Conservation (phyloP, 163 green algal genomes). For the Chloromonas sp. region DNA sequence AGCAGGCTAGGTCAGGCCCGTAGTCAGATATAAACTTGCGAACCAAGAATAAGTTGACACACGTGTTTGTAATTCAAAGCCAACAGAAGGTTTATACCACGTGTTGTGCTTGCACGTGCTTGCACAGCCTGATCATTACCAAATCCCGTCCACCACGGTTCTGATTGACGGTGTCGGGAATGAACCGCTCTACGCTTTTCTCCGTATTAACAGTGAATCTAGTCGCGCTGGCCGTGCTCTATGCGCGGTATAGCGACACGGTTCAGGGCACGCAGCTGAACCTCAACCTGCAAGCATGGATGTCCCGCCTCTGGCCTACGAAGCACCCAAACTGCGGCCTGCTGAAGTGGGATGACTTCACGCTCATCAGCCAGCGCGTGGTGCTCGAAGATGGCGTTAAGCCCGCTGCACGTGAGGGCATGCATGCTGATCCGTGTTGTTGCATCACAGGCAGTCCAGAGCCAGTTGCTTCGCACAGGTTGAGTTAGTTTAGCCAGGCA, state of each 20-base stretch:
- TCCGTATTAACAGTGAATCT: background rate
- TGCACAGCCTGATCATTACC: too few species aligned
- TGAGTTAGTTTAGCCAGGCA: background rate
- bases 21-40: too few species aligned
- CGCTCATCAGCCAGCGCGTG: slow-evolving; percentile 39
- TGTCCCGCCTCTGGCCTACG: slow-evolving; percentile 1
- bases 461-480: background rate
- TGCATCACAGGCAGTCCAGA: background rate
- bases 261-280: background rate
- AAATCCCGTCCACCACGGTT: too few species aligned
- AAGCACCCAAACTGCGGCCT: slow-evolving; percentile 32
- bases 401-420: slow-evolving; percentile 34
- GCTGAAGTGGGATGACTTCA: slow-evolving; percentile 35
- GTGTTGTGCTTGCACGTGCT: too few species aligned
- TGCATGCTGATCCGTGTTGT: background rate
- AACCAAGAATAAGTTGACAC: too few species aligned
- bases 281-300: background rate
- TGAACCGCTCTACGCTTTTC: too few species aligned
- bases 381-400: slow-evolving; percentile 27
- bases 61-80: too few species aligned
- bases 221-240: background rate
- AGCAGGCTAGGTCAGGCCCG: too few species aligned
- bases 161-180: too few species aligned
- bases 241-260: background rate
- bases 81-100: too few species aligned